phyloP scores from a whole-genome alignment of 2,329 filamentous ascomycete genomes.

The Dendrostoma leiphaemia region DNA sequence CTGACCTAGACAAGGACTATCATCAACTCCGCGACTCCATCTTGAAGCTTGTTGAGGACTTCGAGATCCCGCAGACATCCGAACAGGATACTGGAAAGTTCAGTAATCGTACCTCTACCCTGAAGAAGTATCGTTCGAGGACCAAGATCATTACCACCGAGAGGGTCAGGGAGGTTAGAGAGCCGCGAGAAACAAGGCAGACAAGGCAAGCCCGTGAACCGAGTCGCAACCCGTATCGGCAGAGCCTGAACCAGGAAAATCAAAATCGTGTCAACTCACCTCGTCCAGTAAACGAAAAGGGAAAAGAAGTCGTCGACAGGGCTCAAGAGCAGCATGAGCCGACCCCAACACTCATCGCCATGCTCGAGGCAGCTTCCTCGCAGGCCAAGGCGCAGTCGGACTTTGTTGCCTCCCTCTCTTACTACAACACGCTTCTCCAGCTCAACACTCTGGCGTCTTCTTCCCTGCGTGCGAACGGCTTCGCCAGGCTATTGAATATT shows the following conservation, averaged over 20 bases:
- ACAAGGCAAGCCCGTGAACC: slow-evolving; percentile 30
- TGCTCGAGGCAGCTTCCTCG: slow-evolving; percentile 73
- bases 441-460: slow-evolving; percentile 61
- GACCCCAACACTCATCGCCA: slow-evolving; percentile 59
- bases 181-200: not conserved
- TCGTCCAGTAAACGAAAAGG: slow-evolving; percentile 23
- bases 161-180: slow-evolving; percentile 22
- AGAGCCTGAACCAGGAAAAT: slow-evolving; percentile 24
- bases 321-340: slow-evolving; percentile 39
- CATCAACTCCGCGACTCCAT: slow-evolving; percentile 79
- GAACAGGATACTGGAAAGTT: slow-evolving; percentile 60
- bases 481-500: slow-evolving; percentile 70
- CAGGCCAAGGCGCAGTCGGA: slow-evolving; percentile 78
- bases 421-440: slow-evolving; percentile 79
- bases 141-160: slow-evolving; percentile 55
- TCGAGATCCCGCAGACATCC: slow-evolving; percentile 70
- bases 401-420: slow-evolving; percentile 80
- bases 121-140: slow-evolving; percentile 59
- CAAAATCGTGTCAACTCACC: slow-evolving; percentile 20
- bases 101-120: slow-evolving; percentile 65
- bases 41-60: slow-evolving; percentile 76
- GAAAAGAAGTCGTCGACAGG: slow-evolving; percentile 30
- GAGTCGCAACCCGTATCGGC: slow-evolving; percentile 59
- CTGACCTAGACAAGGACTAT: slow-evolving; percentile 74
- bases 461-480: slow-evolving; percentile 64